A percentile compares a stretch with the other conserved stretches of the same genome.
Evolutionary conservation across 768 basidiomycete species (phyloP).

Genomic region (Lactarius pseudohatsudake): DNA sequence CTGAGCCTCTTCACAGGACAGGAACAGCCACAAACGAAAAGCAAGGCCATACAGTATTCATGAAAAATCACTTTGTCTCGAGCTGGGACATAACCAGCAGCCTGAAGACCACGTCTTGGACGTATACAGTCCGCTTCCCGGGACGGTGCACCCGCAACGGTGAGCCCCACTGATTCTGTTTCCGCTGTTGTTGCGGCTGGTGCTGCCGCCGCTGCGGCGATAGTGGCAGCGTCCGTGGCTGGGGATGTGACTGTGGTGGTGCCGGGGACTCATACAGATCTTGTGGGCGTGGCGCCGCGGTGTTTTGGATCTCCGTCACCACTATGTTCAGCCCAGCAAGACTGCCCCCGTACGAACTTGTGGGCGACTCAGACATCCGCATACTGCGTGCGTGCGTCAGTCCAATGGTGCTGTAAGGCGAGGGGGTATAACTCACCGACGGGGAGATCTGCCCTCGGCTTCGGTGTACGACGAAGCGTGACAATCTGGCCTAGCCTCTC

Average conservation of each 20-base stretch:
- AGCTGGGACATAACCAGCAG: constrained; percentile 16
- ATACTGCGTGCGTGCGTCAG: neutral
- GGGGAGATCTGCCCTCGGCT: neutral
- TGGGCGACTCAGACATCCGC: neutral
- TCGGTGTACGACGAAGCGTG: neutral
- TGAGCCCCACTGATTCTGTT: neutral
- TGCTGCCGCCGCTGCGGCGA: neutral
- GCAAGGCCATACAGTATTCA: neutral
- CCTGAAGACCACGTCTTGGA: constrained; percentile 12
- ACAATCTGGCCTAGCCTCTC: constrained; percentile 3
- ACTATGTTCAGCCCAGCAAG: neutral
- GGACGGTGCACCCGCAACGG: neutral
- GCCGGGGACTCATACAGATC: neutral
- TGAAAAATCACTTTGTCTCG: neutral
- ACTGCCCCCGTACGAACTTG: neutral
- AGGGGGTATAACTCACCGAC: neutral
- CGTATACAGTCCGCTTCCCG: constrained; percentile 9
- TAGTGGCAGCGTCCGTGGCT: neutral
- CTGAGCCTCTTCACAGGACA: neutral
- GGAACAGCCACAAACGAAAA: neutral
- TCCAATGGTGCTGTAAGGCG: neutral
- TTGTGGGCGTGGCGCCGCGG: neutral
- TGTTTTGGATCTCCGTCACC: neutral
- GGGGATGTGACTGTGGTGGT: neutral
- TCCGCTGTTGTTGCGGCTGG: neutral